Evolutionary conservation across 768 basidiomycete species (phyloP).

Genomic region (Amanita thiersii): DNA sequence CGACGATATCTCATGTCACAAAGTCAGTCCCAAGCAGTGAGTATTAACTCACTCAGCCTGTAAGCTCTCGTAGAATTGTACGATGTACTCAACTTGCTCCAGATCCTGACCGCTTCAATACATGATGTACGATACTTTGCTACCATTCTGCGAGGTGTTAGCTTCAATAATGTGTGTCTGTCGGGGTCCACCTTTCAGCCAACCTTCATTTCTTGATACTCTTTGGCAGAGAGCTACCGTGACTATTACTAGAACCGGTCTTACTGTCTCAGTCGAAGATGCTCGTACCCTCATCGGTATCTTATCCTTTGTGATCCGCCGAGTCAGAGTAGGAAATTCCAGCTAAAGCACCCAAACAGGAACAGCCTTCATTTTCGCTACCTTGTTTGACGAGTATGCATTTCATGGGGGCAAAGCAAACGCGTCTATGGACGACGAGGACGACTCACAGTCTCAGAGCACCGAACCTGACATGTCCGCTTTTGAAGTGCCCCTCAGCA

Average conservation of each 20-base stretch:
- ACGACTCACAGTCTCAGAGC: slow-evolving; percentile 18
- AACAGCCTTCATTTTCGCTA: slow-evolving; percentile 72
- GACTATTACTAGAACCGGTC: slow-evolving; percentile 57
- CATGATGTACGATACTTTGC: slow-evolving; percentile 81
- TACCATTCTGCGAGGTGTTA: slow-evolving; percentile 72
- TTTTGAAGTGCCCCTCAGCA: slow-evolving; percentile 81
- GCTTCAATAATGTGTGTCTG: slow-evolving; percentile 63
- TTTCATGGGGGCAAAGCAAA: slow-evolving; percentile 32
- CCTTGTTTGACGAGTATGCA: slow-evolving; percentile 73
- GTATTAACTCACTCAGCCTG: too few relatives aligned
- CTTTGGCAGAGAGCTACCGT: slow-evolving; percentile 63
- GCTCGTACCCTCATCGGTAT: slow-evolving; percentile 74
- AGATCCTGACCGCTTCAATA: slow-evolving; percentile 64
- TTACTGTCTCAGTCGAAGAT: slow-evolving; percentile 82
- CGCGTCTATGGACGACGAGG: slow-evolving; percentile 13
- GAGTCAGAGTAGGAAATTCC: background rate
- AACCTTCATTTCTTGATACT: slow-evolving; percentile 7
- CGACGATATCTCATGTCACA: too few relatives aligned
- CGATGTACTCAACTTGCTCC: background rate
- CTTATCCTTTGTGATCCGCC: slow-evolving; percentile 15
- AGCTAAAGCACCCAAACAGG: slow-evolving; percentile 36
- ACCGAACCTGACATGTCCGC: slow-evolving; percentile 29
- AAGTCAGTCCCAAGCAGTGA: too few relatives aligned
- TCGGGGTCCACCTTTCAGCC: background rate
- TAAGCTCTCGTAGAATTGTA: background rate